Evolutionary conservation across 2,329 filamentous ascomycete species (phyloP).

Genomic region (Pseudogymnoascus sp.): DNA sequence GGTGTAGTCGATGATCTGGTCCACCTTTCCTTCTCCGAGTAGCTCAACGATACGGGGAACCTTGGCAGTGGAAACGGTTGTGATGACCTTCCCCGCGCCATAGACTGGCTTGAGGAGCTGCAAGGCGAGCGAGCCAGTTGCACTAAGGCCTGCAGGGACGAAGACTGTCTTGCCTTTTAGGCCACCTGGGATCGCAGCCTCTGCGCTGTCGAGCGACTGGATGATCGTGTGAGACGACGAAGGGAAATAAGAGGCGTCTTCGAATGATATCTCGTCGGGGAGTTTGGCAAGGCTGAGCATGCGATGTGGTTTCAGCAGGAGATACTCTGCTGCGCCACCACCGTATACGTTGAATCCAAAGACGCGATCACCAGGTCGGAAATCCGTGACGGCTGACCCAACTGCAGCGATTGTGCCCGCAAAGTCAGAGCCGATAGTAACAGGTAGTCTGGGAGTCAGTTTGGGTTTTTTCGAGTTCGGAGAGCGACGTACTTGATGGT

Average conservation of each 20-base stretch:
- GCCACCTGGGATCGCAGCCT: slow-evolving; percentile 27
- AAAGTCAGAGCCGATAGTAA: slow-evolving; percentile 37
- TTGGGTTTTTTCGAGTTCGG: slow-evolving; percentile 21
- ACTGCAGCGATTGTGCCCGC: slow-evolving; percentile 33
- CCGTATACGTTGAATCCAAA: slow-evolving; percentile 25
- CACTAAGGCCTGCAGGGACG: slow-evolving; percentile 33
- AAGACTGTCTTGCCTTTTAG: slow-evolving; percentile 35
- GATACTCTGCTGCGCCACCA: slow-evolving; percentile 19
- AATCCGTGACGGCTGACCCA: slow-evolving; percentile 28
- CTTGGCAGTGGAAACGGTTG: slow-evolving; percentile 38
- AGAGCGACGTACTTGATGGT: slow-evolving; percentile 48
- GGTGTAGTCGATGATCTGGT: slow-evolving; percentile 36
- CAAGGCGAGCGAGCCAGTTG: slow-evolving; percentile 33
- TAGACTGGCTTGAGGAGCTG: slow-evolving; percentile 41
- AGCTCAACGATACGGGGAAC: slow-evolving; percentile 31
- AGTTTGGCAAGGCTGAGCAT: slow-evolving; percentile 29
- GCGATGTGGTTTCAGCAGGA: slow-evolving; percentile 33
- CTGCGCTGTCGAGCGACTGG: slow-evolving; percentile 31
- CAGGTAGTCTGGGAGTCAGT: slow-evolving; percentile 31
- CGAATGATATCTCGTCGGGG: slow-evolving; percentile 33
- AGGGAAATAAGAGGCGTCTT: slow-evolving; percentile 36
- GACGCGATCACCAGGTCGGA: slow-evolving; percentile 35
- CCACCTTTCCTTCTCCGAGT: slow-evolving; percentile 33
- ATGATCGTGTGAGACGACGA: slow-evolving; percentile 34
- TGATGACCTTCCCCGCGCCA: slow-evolving; percentile 37